Evolutionary conservation across 495 filamentous ascomycete genomes (phyloP), one percentile per base, ranked within the genome.

Genomic region (Penicillium desertorum): DNA sequence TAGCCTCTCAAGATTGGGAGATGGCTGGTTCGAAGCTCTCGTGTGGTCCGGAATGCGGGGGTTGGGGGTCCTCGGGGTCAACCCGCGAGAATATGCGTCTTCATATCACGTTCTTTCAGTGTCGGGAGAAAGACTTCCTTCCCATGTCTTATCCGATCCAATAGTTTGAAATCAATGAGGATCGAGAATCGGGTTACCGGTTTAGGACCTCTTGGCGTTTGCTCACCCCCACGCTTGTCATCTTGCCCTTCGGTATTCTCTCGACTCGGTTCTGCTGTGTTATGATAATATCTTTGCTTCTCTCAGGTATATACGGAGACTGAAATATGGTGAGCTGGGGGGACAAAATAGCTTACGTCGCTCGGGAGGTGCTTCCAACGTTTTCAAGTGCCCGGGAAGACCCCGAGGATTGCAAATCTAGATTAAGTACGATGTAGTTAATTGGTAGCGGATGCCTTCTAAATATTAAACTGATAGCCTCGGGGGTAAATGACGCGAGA

Each of bases 1-100:
- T 29, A 52, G n/a, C 36, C 22, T 41, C 20, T 16, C 5, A 6
- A 23, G 20, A 23, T 22, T 1, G 7, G 9, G 1, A 20, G 17
- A 14, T 49, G 22, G 25, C 7, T 29, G 46, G 46, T 23, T 44
- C 10, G 5, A 22, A 25, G 23, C 9, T 14, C 10, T 10, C 16
- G 12, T 46, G 5, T 16, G 16, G 30, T 36, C 47, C 45, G 32
- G 48, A 51, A 51, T 51, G 32, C 48, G 48, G 48, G 48, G 48
- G 12, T 36, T 9, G 10, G 34, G 27, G 25, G 11, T 49, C 46
- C 22, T 22, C 30, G 30, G 46, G 20, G 12, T 49, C 42, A 45
- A 16, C 5, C 42, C 42, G 22, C n/a, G 22, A 5, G 20, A 20
- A 12, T 25, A 20, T 10, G 8, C 42, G 1, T 23, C 20, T 44